These are phyloP conservation scores for Grifola frondosa DNA, from an alignment of 1,284 basidiomycete genomes.

Conservation along the genomic window DNA sequence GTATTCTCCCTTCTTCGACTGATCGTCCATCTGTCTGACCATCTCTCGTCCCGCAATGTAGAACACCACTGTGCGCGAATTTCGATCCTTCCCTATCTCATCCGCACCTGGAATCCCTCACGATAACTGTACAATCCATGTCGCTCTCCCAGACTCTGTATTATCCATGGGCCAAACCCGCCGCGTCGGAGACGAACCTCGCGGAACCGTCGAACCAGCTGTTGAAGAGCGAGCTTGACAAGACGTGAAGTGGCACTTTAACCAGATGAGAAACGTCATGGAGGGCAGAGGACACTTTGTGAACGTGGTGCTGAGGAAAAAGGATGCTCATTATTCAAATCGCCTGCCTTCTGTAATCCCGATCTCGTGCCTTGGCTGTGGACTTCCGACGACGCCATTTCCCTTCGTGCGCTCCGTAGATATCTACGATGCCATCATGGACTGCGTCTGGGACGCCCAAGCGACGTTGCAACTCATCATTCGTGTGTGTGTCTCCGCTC, in stretches of 20 bases:
- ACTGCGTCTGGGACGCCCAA: too few species aligned
- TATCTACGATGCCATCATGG: too few species aligned
- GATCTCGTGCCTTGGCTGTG: too few species aligned
- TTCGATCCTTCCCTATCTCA: conserved; percentile 67
- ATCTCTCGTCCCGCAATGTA: conserved; percentile 23
- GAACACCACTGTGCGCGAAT: conserved; percentile 51
- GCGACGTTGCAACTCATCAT: too few species aligned
- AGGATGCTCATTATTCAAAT: too few species aligned
- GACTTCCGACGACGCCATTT: too few species aligned
- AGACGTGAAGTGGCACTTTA: conserved; percentile 66
- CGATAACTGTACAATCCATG: conserved; percentile 30
- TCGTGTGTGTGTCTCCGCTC: too few species aligned
- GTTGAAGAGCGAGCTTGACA: conserved; percentile 51
- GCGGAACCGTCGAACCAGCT: conserved; percentile 67
- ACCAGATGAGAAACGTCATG: conserved; percentile 62
- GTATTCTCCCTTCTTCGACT: too few species aligned
- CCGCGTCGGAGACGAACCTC: conserved; percentile 65
- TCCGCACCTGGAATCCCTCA: conserved; percentile 37
- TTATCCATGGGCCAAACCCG: conserved; percentile 61
- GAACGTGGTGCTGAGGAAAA: conserved; percentile 46
- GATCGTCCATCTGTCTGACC: too few species aligned
- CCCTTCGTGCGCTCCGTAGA: too few species aligned
- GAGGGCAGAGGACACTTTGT: conserved; percentile 70
- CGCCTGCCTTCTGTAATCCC: too few species aligned
- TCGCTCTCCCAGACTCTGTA: conserved; percentile 61